A percentile compares a stretch with the other conserved stretches of the same genome.
These are phyloP conservation scores for Trichophyton verrucosum DNA, from an alignment of 2,329 filamentous ascomycete genomes.

Conservation along the genomic window DNA sequence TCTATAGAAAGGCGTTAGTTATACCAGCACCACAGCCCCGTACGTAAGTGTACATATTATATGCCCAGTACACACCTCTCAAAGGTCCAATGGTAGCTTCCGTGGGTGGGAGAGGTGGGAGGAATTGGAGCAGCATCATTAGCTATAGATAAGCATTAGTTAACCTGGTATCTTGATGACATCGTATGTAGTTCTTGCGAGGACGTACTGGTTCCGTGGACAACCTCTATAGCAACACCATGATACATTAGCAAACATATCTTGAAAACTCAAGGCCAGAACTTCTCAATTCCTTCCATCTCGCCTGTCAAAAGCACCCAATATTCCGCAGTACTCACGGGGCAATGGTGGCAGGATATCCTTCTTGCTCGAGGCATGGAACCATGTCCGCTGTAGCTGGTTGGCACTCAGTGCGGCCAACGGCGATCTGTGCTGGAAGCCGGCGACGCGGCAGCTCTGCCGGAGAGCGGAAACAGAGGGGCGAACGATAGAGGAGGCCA, in stretches of 20 bases:
- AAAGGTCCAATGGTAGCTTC: constrained; percentile 97
- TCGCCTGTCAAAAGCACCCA: neutral
- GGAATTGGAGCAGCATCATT: constrained; percentile 79
- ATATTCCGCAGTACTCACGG: constrained; percentile 46
- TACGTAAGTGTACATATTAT: neutral
- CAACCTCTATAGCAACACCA: constrained; percentile 46
- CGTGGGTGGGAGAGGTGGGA: constrained; percentile 60
- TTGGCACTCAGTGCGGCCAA: constrained; percentile 13
- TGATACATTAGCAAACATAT: constrained; percentile 33
- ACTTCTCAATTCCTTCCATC: neutral
- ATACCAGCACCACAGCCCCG: no score
- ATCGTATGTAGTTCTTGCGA: neutral
- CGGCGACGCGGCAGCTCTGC: constrained; percentile 20
- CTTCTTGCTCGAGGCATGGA: constrained; percentile 70
- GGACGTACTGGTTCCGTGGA: constrained; percentile 60
- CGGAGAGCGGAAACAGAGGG: constrained; percentile 25
- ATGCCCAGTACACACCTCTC: constrained; percentile 46
- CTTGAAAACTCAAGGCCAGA: neutral
- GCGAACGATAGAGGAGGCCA: constrained; percentile 31
- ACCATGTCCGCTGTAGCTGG: constrained; percentile 33
- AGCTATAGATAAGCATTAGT: constrained; percentile 37
- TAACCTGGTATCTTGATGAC: neutral
- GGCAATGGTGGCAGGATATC: constrained; percentile 71
- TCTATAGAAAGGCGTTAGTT: constrained; percentile 32
- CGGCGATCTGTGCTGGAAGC: constrained; percentile 15